phyloP scores from a whole-genome alignment of 2,329 filamentous ascomycete genomes.

The Diaporthe vexans region DNA sequence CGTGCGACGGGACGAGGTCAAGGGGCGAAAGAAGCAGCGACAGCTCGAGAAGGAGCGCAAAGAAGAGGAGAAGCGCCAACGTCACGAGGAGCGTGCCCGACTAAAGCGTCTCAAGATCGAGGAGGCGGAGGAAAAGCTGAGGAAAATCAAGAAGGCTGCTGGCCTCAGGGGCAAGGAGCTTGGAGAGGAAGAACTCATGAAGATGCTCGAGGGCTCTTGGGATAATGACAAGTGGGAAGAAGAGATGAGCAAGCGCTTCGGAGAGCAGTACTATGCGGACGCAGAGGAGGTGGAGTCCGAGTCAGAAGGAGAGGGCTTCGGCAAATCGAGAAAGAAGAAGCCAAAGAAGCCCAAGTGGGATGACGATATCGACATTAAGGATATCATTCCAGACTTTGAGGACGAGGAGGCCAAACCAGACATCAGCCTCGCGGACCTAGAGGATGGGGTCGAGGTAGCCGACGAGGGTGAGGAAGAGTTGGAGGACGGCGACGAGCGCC shows the following conservation, averaged over 20 bases:
- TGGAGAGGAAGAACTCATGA: constrained; percentile 84
- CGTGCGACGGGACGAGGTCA: constrained; percentile 87
- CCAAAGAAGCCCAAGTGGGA: constrained; percentile 92
- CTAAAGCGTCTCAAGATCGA: constrained; percentile 91
- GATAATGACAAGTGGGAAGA: constrained; percentile 91
- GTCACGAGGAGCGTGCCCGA: constrained; percentile 84
- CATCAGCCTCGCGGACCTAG: constrained; percentile 69
- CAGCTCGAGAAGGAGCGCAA: constrained; percentile 83
- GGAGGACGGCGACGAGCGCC: constrained; percentile 58
- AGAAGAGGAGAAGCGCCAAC: constrained; percentile 82
- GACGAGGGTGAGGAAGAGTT: constrained; percentile 54
- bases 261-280: constrained; percentile 89
- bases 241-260: constrained; percentile 90
- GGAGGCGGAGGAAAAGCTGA: constrained; percentile 88
- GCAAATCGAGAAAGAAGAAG: constrained; percentile 71
- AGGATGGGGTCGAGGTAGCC: constrained; percentile 53
- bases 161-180: constrained; percentile 78
- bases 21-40: constrained; percentile 80
- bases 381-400: constrained; percentile 88
- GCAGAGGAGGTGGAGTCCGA: constrained; percentile 74
- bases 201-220: constrained; percentile 89
- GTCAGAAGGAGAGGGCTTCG: constrained; percentile 68
- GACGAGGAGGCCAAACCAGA: constrained; percentile 70
- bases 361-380: constrained; percentile 97
- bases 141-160: constrained; percentile 90